Conservation (phyloP, 345 rosid species). For the Populus ilicifolia region DNA sequence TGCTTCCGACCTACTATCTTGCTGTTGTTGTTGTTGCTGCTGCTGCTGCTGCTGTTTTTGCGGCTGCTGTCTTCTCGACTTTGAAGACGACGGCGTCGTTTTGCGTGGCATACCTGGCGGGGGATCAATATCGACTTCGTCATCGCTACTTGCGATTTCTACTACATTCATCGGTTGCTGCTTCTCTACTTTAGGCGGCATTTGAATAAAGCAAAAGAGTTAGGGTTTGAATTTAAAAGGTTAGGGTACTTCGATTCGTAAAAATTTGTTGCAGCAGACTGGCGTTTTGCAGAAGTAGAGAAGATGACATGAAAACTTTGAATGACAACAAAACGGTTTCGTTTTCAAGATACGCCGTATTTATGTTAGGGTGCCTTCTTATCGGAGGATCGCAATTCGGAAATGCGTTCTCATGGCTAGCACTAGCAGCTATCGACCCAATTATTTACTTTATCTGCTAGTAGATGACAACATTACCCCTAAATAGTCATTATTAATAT, state of each 20-base stretch:
- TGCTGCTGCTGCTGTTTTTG: constrained; percentile 1
- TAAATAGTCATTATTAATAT: too few relatives aligned
- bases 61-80: background rate
- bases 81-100: background rate
- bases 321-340: background rate
- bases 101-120: background rate
- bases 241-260: background rate
- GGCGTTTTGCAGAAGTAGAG: background rate
- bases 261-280: background rate
- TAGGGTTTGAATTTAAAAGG: background rate
- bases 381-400: too few relatives aligned
- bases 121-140: constrained; percentile 24
- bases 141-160: constrained; percentile 46
- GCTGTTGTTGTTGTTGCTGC: background rate
- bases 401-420: too few relatives aligned
- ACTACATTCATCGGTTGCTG: constrained; percentile 25
- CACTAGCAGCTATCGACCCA: too few relatives aligned
- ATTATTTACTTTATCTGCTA: too few relatives aligned
- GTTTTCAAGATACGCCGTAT: background rate
- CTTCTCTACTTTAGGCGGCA: constrained; percentile 31
- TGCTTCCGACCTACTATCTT: constrained; percentile 14
- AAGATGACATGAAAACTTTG: background rate
- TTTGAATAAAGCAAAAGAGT: background rate
- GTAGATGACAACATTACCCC: too few relatives aligned
- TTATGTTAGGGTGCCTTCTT: background rate